Conservation (phyloP, 2,329 filamentous ascomycete species). For the Aspergillus felis region DNA sequence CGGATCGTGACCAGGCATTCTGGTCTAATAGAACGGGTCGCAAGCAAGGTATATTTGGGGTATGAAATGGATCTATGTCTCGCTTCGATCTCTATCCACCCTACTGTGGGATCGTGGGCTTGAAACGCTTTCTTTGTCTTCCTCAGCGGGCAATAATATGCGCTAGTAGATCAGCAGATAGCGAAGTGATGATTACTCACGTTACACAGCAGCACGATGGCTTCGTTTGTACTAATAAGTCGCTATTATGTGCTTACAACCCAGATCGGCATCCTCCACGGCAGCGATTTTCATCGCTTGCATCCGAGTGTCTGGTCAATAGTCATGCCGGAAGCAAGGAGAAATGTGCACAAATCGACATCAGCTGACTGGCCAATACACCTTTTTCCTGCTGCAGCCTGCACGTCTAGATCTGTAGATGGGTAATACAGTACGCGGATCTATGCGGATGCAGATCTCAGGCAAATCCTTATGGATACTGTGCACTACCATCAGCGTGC, state of each 20-base stretch:
- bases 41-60: neutral
- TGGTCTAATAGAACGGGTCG: no score
- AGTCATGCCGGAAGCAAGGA: neutral
- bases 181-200: neutral
- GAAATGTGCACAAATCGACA: neutral
- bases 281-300: neutral
- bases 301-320: neutral
- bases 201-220: neutral
- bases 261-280: no score
- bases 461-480: neutral
- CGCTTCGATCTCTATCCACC: neutral
- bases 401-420: neutral
- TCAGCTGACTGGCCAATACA: neutral
- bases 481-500: neutral
- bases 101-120: no score
- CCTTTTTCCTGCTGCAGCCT: neutral
- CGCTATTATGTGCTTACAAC: no score
- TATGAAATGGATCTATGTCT: neutral
- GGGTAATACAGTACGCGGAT: neutral
- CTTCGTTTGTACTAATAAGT: no score
- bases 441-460: neutral
- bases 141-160: neutral
- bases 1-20: neutral
- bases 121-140: neutral
- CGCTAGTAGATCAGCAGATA: neutral